These are phyloP conservation scores for Solanum piurae DNA, from an alignment of 257 asterid genomes.

Conservation along the genomic window DNA sequence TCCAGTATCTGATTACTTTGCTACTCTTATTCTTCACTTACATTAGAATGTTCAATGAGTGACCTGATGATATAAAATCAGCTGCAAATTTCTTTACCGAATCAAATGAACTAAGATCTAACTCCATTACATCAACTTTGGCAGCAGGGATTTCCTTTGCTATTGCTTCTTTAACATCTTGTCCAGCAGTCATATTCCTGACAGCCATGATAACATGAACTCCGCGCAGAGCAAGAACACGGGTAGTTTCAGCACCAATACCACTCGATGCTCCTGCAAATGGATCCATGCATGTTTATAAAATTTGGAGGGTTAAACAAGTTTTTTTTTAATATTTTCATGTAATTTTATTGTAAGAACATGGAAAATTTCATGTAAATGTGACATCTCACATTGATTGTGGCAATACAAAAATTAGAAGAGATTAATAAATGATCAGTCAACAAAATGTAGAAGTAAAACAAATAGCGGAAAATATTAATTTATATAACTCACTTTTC, in stretches of 20 bases:
- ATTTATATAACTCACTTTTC: no score
- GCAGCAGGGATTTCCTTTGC: constrained; percentile 51
- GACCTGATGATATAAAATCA: constrained; percentile 48
- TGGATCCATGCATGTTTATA: not conserved
- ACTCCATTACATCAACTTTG: constrained; percentile 63
- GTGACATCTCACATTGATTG: not conserved
- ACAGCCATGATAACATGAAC: constrained; percentile 65
- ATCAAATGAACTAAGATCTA: constrained; percentile 61
- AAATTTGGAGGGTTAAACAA: not conserved
- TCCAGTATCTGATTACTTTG: not conserved
- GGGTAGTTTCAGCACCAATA: constrained; percentile 75
- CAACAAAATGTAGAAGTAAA: not conserved
- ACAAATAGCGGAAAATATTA: not conserved
- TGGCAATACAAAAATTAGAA: not conserved
- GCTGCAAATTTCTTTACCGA: constrained; percentile 67
- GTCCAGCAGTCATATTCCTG: constrained; percentile 48
- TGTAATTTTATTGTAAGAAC: not conserved
- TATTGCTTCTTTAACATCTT: constrained; percentile 40
- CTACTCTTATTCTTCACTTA: constrained; percentile 13
- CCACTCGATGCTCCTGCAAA: constrained; percentile 81
- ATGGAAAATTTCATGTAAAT: not conserved
- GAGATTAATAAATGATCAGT: not conserved
- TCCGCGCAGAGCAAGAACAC: constrained; percentile 79
- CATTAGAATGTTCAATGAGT: constrained; percentile 65
- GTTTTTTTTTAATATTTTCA: not conserved